Evolutionary conservation across 2,329 filamentous ascomycete genomes (phyloP).

Genomic region (Trichoderma simmonsii): DNA sequence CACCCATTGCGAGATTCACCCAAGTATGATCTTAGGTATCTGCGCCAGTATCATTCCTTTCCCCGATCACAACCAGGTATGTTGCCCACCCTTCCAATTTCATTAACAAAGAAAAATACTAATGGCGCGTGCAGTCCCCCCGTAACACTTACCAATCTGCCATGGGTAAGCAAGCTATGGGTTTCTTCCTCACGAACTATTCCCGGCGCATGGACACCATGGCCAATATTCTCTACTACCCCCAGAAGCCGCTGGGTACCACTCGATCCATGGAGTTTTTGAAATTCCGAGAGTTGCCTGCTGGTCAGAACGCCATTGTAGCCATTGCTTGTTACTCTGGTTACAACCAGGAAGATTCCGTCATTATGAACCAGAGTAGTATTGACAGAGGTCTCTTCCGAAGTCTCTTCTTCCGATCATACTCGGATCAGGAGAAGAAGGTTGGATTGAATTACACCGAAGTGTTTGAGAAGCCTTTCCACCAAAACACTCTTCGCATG

Average conservation of each 20-base stretch:
- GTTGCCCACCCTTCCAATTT: slow-evolving; percentile 23
- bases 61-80: slow-evolving; percentile 92
- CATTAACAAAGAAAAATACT: not conserved
- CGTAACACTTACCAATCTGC: slow-evolving; percentile 99
- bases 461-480: slow-evolving; percentile 90
- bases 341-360: slow-evolving; percentile 99
- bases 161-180: slow-evolving; percentile 99
- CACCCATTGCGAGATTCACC: slow-evolving; percentile 98
- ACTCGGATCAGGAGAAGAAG: slow-evolving; percentile 95
- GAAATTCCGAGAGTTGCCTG: slow-evolving; percentile 94
- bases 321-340: slow-evolving; percentile 97
- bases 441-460: slow-evolving; percentile 92
- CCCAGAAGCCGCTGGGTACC: slow-evolving; percentile 93
- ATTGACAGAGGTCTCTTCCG: slow-evolving; percentile 97
- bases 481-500: slow-evolving; percentile 81
- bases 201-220: slow-evolving; percentile 98
- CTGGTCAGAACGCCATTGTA: slow-evolving; percentile 96
- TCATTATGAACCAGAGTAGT: slow-evolving; percentile 99
- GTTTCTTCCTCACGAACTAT: slow-evolving; percentile 97
- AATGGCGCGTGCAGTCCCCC: slow-evolving; percentile 64
- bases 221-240: slow-evolving; percentile 98
- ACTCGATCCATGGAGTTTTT: slow-evolving; percentile 98
- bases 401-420: slow-evolving; percentile 95
- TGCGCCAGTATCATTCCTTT: slow-evolving; percentile 99
- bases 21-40: slow-evolving; percentile 97